These are phyloP conservation scores for Mycena albidolilacea DNA, from an alignment of 768 basidiomycete species.

Conservation along the genomic window DNA sequence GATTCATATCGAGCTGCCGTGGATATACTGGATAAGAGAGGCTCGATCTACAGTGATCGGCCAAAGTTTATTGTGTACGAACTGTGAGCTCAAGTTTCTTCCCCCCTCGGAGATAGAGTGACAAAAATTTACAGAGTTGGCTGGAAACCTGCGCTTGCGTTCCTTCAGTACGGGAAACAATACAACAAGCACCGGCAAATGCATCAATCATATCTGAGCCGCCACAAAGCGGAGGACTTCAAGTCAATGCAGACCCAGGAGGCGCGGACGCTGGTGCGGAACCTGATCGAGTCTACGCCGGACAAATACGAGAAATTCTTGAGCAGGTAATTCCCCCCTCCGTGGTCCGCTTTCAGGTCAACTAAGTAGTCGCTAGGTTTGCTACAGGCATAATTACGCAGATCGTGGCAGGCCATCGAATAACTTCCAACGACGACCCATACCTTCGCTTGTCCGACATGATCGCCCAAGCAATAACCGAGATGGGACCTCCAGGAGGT, in stretches of 20 bases:
- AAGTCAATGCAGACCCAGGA: conserved; percentile 46
- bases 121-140: conserved; percentile 33
- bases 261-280: conserved; percentile 43
- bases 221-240: conserved; percentile 40
- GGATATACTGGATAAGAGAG: conserved; percentile 50
- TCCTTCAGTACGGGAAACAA: conserved; percentile 38
- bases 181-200: conserved; percentile 39
- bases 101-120: background rate
- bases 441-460: conserved; percentile 37
- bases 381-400: background rate
- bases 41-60: conserved; percentile 44
- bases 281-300: background rate
- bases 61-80: conserved; percentile 37
- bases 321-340: too few species aligned
- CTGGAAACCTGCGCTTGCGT: conserved; percentile 22
- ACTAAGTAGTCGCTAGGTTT: background rate
- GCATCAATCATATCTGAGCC: conserved; percentile 40
- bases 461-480: conserved; percentile 41
- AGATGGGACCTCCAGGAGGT: conserved; percentile 26
- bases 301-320: conserved; percentile 8
- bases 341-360: background rate
- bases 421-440: background rate
- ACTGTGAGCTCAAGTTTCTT: conserved; percentile 32
- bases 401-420: background rate
- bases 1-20: conserved; percentile 42